Evolutionary conservation across 1,284 basidiomycete genomes (phyloP).

Genomic region (Ceratobasidium sp.): DNA sequence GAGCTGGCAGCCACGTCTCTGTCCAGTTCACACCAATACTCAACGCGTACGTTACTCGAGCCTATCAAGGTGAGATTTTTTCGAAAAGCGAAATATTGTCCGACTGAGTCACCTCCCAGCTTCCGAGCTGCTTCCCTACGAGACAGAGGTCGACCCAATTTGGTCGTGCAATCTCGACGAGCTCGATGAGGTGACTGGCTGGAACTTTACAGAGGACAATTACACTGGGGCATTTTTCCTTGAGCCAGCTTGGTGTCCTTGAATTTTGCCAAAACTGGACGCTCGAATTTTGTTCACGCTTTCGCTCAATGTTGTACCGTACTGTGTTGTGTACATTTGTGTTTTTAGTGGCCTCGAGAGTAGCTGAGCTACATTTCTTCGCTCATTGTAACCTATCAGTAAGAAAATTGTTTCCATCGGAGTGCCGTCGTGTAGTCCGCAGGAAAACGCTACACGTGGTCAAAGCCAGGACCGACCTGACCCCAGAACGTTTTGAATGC

Average conservation of each 20-base stretch:
- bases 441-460: too few species aligned
- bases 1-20: constrained; percentile 12
- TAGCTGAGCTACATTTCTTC: too few species aligned
- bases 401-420: too few species aligned
- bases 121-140: constrained; percentile 27
- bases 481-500: too few species aligned
- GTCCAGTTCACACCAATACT: constrained; percentile 21
- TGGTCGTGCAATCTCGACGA: constrained; percentile 34
- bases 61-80: constrained; percentile 20
- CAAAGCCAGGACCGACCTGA: too few species aligned
- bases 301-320: background rate
- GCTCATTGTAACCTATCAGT: too few species aligned
- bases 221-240: constrained; percentile 32
- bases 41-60: constrained; percentile 34
- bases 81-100: background rate
- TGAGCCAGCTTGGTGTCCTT: background rate
- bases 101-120: background rate
- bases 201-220: constrained; percentile 23
- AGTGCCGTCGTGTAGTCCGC: too few species aligned
- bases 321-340: background rate
- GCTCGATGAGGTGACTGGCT: too few species aligned
- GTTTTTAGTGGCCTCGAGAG: too few species aligned
- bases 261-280: background rate
- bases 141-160: constrained; percentile 19
- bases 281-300: background rate